phyloP scores from a whole-genome alignment of 2,329 filamentous ascomycete genomes.

The Fonsecaea nubica region DNA sequence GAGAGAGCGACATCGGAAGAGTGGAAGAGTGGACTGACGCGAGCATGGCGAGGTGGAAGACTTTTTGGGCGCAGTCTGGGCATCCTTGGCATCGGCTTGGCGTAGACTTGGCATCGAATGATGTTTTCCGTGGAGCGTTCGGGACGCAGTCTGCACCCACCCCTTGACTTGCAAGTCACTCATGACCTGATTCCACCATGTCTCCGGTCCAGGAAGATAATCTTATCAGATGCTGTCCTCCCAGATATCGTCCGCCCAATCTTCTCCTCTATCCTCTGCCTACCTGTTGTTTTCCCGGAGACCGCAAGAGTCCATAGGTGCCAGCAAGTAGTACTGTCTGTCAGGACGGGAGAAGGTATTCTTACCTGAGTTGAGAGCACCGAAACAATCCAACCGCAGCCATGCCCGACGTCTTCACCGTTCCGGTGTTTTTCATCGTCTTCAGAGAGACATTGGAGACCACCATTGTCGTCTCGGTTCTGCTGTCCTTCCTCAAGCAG shows the following conservation, averaged over 20 bases:
- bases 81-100: neutral
- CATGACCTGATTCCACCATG: neutral
- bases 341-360: neutral
- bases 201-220: neutral
- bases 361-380: conserved; percentile 1
- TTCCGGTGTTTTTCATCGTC: conserved; percentile 88
- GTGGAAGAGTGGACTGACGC: conserved; percentile 5
- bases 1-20: conserved; percentile 19
- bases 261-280: conserved; percentile 4
- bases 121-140: neutral
- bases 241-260: conserved; percentile 1
- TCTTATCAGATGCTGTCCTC: conserved; percentile 2
- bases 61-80: neutral
- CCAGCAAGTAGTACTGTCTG: neutral
- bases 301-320: neutral
- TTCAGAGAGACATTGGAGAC: conserved; percentile 86
- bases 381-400: conserved; percentile 45
- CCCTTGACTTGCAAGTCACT: neutral
- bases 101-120: neutral
- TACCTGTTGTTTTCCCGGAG: neutral
- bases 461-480: conserved; percentile 83
- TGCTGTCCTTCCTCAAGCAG: conserved; percentile 84
- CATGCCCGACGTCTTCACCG: conserved; percentile 74
- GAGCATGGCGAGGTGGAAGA: neutral
- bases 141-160: neutral